Conservation (phyloP, 371 early-diverging fungal species). For the Mortierella sp. region DNA sequence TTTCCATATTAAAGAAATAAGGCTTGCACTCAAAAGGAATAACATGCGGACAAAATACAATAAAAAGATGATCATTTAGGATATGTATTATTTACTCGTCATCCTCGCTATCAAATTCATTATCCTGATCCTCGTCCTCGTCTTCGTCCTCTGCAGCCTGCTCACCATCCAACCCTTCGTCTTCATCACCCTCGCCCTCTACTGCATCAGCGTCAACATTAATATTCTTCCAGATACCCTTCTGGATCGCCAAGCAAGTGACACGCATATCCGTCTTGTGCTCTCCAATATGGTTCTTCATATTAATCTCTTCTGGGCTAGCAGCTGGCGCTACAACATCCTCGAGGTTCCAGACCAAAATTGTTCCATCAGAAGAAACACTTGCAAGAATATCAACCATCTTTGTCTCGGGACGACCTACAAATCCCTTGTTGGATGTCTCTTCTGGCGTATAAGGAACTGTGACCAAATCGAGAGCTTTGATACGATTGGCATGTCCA, state of each 20-base stretch:
- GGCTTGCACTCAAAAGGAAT: too few species aligned
- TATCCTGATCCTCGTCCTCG: constrained; percentile 20
- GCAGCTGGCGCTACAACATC: constrained; percentile 39
- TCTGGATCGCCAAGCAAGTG: constrained; percentile 68
- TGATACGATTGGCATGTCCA: constrained; percentile 71
- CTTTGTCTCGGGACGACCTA: constrained; percentile 51
- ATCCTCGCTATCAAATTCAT: constrained; percentile 10
- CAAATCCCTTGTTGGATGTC: constrained; percentile 54
- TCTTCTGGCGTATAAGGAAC: constrained; percentile 61
- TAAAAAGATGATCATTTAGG: too few species aligned
- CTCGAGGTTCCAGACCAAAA: constrained; percentile 79
- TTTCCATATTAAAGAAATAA: too few species aligned
- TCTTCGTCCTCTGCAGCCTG: constrained; percentile 20
- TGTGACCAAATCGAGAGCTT: constrained; percentile 59
- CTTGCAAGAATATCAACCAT: constrained; percentile 64
- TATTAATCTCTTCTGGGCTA: constrained; percentile 35
- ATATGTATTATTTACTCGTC: constrained; percentile 17
- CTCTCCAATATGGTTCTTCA: constrained; percentile 63
- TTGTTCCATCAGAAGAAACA: constrained; percentile 79
- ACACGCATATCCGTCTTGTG: constrained; percentile 78
- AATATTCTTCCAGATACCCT: constrained; percentile 57
- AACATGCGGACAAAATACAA: too few species aligned
- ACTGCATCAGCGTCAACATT: constrained; percentile 12
- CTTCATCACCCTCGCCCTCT: constrained; percentile 22
- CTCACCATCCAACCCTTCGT: constrained; percentile 12